Evolutionary conservation across 2,329 filamentous ascomycete genomes (phyloP).

Genomic region (Endoconidiophora polonica): DNA sequence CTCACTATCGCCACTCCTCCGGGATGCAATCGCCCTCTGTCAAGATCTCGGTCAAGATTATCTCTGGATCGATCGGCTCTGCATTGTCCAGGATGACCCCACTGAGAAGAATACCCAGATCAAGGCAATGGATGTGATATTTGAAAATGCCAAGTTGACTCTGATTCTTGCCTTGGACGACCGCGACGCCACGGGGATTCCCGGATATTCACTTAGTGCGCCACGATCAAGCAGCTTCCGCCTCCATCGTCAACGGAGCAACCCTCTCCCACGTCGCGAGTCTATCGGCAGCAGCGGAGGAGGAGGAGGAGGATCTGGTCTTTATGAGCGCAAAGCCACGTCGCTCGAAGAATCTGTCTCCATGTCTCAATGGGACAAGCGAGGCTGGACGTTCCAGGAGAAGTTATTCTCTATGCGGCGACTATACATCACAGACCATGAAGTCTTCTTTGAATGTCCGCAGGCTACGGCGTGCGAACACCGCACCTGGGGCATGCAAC

Average conservation of each 20-base stretch:
- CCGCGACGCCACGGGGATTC: neutral
- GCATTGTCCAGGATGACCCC: slow-evolving; percentile 3
- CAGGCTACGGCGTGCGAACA: slow-evolving; percentile 8
- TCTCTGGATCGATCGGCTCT: slow-evolving; percentile 5
- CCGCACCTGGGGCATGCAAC: slow-evolving; percentile 4
- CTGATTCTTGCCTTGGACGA: slow-evolving; percentile 4
- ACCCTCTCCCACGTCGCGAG: neutral
- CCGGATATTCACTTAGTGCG: neutral
- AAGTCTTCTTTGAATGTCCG: slow-evolving; percentile 13
- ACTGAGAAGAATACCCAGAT: neutral
- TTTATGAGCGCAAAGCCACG: neutral
- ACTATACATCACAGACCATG: slow-evolving; percentile 12
- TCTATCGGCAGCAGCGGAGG: no score
- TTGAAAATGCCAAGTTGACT: neutral
- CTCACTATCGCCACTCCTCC: neutral
- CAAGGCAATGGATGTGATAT: slow-evolving; percentile 6
- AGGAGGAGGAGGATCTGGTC: neutral
- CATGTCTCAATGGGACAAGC: slow-evolving; percentile 7
- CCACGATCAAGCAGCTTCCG: neutral
- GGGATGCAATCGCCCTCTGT: neutral
- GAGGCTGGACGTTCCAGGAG: slow-evolving; percentile 14
- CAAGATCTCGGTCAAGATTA: neutral
- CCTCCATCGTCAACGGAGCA: neutral
- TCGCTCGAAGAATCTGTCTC: slow-evolving; percentile 3
- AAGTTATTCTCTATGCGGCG: slow-evolving; percentile 10